Conservation (phyloP, 2,329 filamentous ascomycete genomes). For the Chrysoporthe puriensis region DNA sequence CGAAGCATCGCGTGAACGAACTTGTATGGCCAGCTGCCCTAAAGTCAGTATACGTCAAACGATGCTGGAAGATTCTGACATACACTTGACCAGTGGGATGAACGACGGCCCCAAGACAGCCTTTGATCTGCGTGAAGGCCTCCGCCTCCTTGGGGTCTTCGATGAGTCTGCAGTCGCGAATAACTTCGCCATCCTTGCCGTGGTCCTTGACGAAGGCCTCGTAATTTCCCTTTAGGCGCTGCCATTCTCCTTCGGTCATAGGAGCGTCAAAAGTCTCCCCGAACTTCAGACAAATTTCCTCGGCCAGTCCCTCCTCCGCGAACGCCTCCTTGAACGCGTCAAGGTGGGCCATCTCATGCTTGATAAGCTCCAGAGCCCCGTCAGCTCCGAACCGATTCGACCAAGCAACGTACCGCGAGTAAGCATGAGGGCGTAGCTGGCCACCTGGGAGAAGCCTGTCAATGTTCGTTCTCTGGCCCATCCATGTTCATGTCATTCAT, state of each 20-base stretch:
- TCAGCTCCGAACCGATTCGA: constrained; percentile 35
- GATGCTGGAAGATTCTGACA: not conserved
- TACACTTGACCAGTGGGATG: constrained; percentile 34
- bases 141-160: constrained; percentile 34
- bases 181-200: constrained; percentile 36
- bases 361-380: constrained; percentile 37
- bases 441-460: constrained; percentile 24
- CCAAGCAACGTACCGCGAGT: constrained; percentile 38
- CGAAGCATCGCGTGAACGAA: constrained; percentile 29
- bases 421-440: constrained; percentile 33
- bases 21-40: constrained; percentile 28
- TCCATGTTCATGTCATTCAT: not conserved
- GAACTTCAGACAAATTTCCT: constrained; percentile 37
- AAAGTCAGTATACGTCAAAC: not conserved
- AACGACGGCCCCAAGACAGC: constrained; percentile 34
- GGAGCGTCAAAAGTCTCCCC: constrained; percentile 40
- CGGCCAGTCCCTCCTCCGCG: constrained; percentile 32
- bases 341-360: constrained; percentile 37
- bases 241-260: constrained; percentile 39
- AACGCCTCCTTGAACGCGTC: constrained; percentile 27
- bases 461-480: not conserved
- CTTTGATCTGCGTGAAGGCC: constrained; percentile 39
- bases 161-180: constrained; percentile 32
- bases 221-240: constrained; percentile 34
- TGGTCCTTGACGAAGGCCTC: constrained; percentile 36